These are phyloP conservation scores for Fraxinus sp. DNA, from an alignment of 305 asterid genomes.

Conservation along the genomic window DNA sequence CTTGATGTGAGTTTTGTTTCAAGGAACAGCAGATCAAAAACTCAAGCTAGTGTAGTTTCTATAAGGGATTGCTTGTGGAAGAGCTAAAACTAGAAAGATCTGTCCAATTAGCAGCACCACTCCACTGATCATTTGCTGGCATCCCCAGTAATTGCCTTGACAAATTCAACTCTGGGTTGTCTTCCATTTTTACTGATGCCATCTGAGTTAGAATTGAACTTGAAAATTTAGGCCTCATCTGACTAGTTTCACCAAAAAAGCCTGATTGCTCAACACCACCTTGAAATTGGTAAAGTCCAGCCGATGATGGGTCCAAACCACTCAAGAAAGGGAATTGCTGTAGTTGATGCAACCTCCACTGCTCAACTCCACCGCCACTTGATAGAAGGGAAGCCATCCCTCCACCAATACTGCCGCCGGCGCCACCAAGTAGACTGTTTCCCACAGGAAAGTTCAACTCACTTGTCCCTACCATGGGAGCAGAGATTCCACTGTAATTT, in stretches of 20 bases:
- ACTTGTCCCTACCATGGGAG: constrained; percentile 36
- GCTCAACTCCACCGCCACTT: constrained; percentile 47
- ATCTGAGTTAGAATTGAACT: constrained; percentile 42
- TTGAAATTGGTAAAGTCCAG: constrained; percentile 50
- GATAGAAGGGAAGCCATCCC: constrained; percentile 44
- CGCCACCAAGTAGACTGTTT: constrained; percentile 32
- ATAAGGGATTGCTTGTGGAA: constrained; percentile 62
- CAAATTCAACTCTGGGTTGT: constrained; percentile 38
- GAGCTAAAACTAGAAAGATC: constrained; percentile 76
- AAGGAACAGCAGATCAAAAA: neutral
- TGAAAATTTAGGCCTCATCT: constrained; percentile 47
- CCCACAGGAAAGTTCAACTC: constrained; percentile 51
- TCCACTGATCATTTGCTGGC: constrained; percentile 56
- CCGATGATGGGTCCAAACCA: constrained; percentile 41
- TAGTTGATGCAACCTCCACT: constrained; percentile 62
- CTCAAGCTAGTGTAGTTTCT: constrained; percentile 8
- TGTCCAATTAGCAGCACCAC: constrained; percentile 46
- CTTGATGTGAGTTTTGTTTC: neutral
- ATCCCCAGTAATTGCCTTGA: constrained; percentile 53
- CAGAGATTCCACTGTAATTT: constrained; percentile 43
- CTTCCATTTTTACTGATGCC: constrained; percentile 69
- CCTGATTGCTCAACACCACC: constrained; percentile 42
- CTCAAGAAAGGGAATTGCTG: constrained; percentile 69
- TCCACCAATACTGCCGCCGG: constrained; percentile 18
- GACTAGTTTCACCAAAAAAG: constrained; percentile 44